Percentiles rank a stretch among this genome's conserved stretches.
Conservation (phyloP, 2,329 filamentous ascomycete genomes). For the Pezicula neosporulosa region DNA sequence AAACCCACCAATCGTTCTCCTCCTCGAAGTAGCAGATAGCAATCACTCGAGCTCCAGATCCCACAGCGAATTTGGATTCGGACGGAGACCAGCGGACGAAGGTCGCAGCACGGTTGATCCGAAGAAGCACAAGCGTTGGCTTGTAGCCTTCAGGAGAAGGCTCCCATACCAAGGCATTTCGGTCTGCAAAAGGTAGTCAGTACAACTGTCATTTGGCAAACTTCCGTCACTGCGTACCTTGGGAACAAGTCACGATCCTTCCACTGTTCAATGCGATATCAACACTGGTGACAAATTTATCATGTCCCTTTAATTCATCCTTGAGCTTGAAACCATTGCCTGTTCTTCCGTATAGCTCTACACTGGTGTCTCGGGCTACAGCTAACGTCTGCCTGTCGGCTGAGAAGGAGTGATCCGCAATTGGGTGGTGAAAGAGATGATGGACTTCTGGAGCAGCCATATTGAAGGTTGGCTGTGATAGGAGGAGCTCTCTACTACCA, state of each 20-base stretch:
- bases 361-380: conserved; percentile 82
- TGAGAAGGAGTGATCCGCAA: conserved; percentile 97
- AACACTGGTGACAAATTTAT: conserved; percentile 94
- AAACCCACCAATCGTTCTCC: conserved; percentile 99
- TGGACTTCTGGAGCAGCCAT: conserved; percentile 91
- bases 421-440: conserved; percentile 94
- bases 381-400: conserved; percentile 85
- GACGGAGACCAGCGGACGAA: conserved; percentile 97
- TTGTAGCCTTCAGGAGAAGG: conserved; percentile 91
- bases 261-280: conserved; percentile 90
- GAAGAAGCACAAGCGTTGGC: conserved; percentile 91
- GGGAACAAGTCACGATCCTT: conserved; percentile 95
- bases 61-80: conserved; percentile 96
- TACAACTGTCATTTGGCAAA: neutral
- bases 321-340: conserved; percentile 77
- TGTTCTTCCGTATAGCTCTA: conserved; percentile 79
- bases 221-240: conserved; percentile 55
- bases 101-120: conserved; percentile 94
- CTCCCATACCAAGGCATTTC: conserved; percentile 98
- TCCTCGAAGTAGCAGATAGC: conserved; percentile 98
- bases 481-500: conserved; percentile 99
- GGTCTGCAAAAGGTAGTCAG: conserved; percentile 53
- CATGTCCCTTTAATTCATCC: conserved; percentile 92
- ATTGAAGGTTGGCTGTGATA: conserved; percentile 53
- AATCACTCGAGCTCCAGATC: conserved; percentile 91